Percentiles rank a stretch among this genome's conserved stretches.
These are phyloP conservation scores for Hansenula lynferdii DNA, from an alignment of 1,139 yeast species.

Conservation along the genomic window DNA sequence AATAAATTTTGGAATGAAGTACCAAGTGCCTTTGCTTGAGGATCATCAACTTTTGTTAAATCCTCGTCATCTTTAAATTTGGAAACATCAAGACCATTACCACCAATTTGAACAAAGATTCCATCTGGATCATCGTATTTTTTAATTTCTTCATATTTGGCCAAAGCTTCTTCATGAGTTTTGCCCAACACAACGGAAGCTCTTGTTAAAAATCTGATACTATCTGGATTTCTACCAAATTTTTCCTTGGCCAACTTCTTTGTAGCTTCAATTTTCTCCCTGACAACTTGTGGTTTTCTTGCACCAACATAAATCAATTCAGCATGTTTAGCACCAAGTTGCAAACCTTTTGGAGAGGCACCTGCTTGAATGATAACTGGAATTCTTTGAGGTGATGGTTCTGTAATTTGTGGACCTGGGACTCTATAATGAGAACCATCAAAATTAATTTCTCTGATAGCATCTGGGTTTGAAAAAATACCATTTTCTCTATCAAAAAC, in stretches of 20 bases:
- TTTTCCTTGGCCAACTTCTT: conserved; percentile 26
- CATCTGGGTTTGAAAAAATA: conserved; percentile 33
- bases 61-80: conserved; percentile 25
- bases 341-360: conserved; percentile 37
- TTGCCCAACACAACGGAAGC: conserved; percentile 27
- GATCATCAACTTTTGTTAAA: conserved; percentile 21
- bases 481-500: conserved; percentile 28
- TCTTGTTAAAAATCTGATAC: conserved; percentile 28
- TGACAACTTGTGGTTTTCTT: conserved; percentile 29
- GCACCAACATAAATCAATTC: conserved; percentile 36
- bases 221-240: conserved; percentile 26
- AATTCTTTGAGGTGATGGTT: conserved; percentile 39
- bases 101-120: conserved; percentile 32
- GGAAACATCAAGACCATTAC: conserved; percentile 27
- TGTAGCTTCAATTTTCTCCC: conserved; percentile 26
- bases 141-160: conserved; percentile 24
- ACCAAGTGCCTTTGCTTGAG: not conserved
- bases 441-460: conserved; percentile 34
- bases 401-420: conserved; percentile 38
- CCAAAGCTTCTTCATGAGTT: conserved; percentile 28
- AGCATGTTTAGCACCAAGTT: conserved; percentile 41
- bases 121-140: conserved; percentile 32
- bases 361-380: conserved; percentile 46
- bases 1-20: not conserved
- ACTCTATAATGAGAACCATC: conserved; percentile 34